Percentiles rank a stretch among this genome's conserved stretches.
These are phyloP conservation scores for Psidium friedrichsthalianum DNA, from an alignment of 345 rosid genomes.

Conservation along the genomic window DNA sequence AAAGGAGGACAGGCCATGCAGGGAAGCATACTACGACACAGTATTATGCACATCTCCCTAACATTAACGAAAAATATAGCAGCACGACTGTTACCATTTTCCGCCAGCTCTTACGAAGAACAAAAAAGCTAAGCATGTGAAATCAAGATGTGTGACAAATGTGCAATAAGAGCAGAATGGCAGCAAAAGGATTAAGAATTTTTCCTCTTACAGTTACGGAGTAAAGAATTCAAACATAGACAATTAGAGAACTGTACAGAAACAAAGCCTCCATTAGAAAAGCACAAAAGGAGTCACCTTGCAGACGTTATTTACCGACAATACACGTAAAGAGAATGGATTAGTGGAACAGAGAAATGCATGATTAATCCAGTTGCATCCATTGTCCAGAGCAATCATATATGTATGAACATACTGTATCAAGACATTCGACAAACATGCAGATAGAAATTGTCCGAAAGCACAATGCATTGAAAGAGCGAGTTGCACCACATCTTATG, in stretches of 20 bases:
- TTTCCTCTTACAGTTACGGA: neutral
- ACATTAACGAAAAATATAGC: neutral
- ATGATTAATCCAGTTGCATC: neutral
- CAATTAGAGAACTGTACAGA: neutral
- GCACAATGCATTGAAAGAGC: neutral
- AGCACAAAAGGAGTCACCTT: neutral
- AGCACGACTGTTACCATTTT: neutral
- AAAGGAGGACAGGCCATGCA: neutral
- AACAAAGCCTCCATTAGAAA: neutral
- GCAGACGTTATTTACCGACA: neutral
- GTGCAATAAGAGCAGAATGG: neutral
- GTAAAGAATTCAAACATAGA: neutral
- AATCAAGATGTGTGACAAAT: neutral
- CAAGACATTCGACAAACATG: neutral
- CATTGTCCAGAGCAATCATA: neutral
- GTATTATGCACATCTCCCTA: neutral
- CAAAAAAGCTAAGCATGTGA: neutral
- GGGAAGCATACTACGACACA: neutral
- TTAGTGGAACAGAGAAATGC: neutral
- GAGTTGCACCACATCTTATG: neutral
- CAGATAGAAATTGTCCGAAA: neutral
- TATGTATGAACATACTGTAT: neutral
- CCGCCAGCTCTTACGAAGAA: neutral
- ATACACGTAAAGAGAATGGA: neutral
- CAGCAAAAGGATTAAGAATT: neutral